Evolutionary conservation across 805 yeast species (phyloP).

Genomic region (Kodamaea nitidulidarum): DNA sequence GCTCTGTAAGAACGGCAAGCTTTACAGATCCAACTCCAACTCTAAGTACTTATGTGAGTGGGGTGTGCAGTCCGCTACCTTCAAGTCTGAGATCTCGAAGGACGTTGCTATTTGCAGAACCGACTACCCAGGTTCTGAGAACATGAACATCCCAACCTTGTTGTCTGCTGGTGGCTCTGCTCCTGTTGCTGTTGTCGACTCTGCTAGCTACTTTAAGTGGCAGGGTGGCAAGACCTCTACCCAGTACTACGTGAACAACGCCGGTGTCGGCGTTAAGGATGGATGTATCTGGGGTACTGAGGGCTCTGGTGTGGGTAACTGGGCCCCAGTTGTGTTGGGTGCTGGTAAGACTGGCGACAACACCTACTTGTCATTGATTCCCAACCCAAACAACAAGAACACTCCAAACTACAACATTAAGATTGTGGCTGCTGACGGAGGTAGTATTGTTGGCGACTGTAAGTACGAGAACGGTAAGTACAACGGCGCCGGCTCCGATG

Average conservation of each 20-base stretch:
- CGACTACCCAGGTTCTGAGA: slow-evolving; percentile 80
- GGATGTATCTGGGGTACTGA: slow-evolving; percentile 71
- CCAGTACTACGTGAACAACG: slow-evolving; percentile 73
- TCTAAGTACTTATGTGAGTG: slow-evolving; percentile 58
- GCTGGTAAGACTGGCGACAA: slow-evolving; percentile 63
- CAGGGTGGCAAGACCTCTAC: slow-evolving; percentile 60
- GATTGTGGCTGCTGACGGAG: slow-evolving; percentile 42
- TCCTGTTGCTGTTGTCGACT: slow-evolving; percentile 58
- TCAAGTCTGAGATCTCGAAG: slow-evolving; percentile 46
- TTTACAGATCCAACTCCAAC: slow-evolving; percentile 56
- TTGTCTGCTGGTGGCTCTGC: slow-evolving; percentile 49
- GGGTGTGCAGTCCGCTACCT: slow-evolving; percentile 55
- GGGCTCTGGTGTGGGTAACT: slow-evolving; percentile 64
- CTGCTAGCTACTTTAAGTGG: slow-evolving; percentile 58
- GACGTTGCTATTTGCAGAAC: slow-evolving; percentile 70
- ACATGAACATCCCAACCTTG: slow-evolving; percentile 71
- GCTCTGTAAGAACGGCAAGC: slow-evolving; percentile 55
- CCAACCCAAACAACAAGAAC: slow-evolving; percentile 65
- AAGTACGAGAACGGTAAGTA: slow-evolving; percentile 39
- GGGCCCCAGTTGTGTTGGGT: slow-evolving; percentile 78
- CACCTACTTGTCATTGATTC: slow-evolving; percentile 68
- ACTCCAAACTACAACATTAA: slow-evolving; percentile 41
- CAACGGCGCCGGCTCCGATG: slow-evolving; percentile 60
- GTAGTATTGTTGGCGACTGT: slow-evolving; percentile 38
- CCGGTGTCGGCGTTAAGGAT: slow-evolving; percentile 63